Percentiles rank a stretch among this genome's conserved stretches.
phyloP scores from a whole-genome alignment of 2,329 filamentous ascomycete species.

The Grosmannia serpens region DNA sequence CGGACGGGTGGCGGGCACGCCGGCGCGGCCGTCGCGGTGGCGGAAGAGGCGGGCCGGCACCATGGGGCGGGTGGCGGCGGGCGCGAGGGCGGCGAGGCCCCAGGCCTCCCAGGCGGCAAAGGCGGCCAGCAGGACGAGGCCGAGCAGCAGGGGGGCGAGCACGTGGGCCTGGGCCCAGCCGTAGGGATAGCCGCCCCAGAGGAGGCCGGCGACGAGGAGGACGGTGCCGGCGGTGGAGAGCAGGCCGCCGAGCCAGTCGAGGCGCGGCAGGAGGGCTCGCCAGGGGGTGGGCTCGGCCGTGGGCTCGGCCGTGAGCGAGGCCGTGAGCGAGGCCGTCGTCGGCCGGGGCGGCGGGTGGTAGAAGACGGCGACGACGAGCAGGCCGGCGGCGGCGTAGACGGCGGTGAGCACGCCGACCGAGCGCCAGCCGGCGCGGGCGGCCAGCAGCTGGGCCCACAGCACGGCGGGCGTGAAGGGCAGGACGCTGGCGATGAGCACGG shows the following conservation, averaged over 20 bases:
- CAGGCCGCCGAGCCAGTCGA: constrained; percentile 40
- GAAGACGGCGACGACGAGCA: constrained; percentile 37
- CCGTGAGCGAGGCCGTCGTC: constrained; percentile 7
- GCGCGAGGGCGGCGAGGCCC: constrained; percentile 34
- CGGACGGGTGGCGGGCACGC: constrained; percentile 22
- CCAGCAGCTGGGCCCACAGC: constrained; percentile 45
- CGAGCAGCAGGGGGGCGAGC: constrained; percentile 38
- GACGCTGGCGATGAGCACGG: constrained; percentile 47
- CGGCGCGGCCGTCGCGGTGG: no score
- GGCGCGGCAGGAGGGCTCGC: constrained; percentile 25
- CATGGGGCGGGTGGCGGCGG: constrained; percentile 28
- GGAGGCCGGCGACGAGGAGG: constrained; percentile 36
- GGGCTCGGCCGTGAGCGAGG: neutral
- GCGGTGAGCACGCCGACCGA: constrained; percentile 41
- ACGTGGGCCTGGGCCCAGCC: constrained; percentile 30
- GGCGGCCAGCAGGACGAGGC: constrained; percentile 31
- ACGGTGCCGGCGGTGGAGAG: constrained; percentile 37
- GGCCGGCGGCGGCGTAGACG: constrained; percentile 38
- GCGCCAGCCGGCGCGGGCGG: constrained; percentile 36
- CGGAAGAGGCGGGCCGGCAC: constrained; percentile 29
- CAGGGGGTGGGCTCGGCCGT: constrained; percentile 3
- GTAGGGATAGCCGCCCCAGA: constrained; percentile 25
- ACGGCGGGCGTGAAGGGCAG: constrained; percentile 51
- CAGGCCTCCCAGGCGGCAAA: constrained; percentile 48
- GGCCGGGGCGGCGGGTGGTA: constrained; percentile 40